Base-by-base conservation (phyloP, 2,329 filamentous ascomycete species). In the Phialophora tarda region DNA sequence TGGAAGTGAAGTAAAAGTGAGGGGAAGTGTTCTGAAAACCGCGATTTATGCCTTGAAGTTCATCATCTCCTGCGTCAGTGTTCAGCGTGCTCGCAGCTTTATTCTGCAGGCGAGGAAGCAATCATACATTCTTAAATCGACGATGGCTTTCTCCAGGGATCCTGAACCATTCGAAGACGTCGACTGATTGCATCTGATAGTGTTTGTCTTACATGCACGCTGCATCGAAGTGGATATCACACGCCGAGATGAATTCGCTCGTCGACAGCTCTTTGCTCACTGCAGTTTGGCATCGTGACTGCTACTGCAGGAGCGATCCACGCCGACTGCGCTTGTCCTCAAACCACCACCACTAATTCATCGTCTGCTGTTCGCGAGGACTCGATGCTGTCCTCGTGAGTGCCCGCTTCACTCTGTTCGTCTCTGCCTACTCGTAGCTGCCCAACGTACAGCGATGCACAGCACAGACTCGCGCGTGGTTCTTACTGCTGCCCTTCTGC, bases 401-500 rank as follows among this genome's bases (percentile, higher is more conserved):
- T 62, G 50, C 59, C 12, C 21, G 59, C 59, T 61, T 61, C 59
- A 61, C 59, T 62, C 48, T 55, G 59, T 23, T 55, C 59, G 50
- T 41, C 28, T 48, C 55, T 56, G 50, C 50, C 28, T 44, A 26
- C 17, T 11, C 28, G 32, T 17, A 44, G 62, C 62, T 59, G 24
- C 62, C 38, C 38, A 47, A n/a, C 32, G 34, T 34, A 44, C 32
- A 21, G 34, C 30, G 32, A 47, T 64, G 51, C 65, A 58, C 23
- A 65, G 66, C 63, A 65, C 62, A 65, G 66, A 68, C 66, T 63
- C 44, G 66, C 62, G 66, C 55, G 65, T 64, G 54, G 30, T 24
- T 21, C 30, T 58, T 28, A 54, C n/a, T 50, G 53, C 47, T 28
- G 38, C 10, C 38, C 23, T 50, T 8, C 65, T 61, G 53, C 65